These are phyloP conservation scores for Secale cereale DNA, from an alignment of 176 grass and related monocot species.

Conservation along the genomic window DNA sequence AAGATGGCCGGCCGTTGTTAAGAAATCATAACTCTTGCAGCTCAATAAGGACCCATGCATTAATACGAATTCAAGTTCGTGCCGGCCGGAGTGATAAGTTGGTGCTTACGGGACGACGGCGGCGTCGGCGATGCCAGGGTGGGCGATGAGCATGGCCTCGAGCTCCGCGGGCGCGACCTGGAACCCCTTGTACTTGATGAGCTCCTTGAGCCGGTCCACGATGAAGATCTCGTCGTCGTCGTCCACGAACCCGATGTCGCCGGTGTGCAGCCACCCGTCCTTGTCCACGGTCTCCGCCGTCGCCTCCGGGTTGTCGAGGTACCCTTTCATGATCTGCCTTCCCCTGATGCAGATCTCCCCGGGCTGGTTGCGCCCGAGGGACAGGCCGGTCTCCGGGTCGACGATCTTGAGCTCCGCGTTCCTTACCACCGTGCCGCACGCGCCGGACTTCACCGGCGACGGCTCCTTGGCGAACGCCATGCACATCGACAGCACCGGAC, in stretches of 20 bases:
- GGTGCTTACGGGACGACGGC: constrained; percentile 68
- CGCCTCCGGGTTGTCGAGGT: constrained; percentile 72
- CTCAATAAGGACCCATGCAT: neutral
- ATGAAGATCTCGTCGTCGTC: constrained; percentile 93
- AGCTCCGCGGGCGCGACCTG: constrained; percentile 88
- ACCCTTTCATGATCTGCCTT: constrained; percentile 93
- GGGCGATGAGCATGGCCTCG: constrained; percentile 76
- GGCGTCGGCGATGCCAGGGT: constrained; percentile 59
- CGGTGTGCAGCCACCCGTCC: constrained; percentile 87
- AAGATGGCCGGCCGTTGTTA: neutral
- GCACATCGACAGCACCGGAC: constrained; percentile 86
- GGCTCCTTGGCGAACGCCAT: constrained; percentile 86
- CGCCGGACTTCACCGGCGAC: constrained; percentile 66
- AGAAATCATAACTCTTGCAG: neutral
- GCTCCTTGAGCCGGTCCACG: constrained; percentile 86
- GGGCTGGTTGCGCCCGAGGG: constrained; percentile 43
- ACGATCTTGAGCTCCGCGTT: constrained; percentile 86
- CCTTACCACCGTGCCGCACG: constrained; percentile 83
- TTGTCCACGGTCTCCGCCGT: constrained; percentile 73
- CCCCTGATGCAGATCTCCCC: constrained; percentile 92
- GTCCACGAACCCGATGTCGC: constrained; percentile 85
- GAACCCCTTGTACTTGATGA: constrained; percentile 95
- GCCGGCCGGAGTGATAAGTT: neutral
- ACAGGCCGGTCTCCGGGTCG: constrained; percentile 57
- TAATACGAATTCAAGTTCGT: neutral